Conservation (phyloP, 2,329 filamentous ascomycete genomes). For the Macroventuria anomochaeta region DNA sequence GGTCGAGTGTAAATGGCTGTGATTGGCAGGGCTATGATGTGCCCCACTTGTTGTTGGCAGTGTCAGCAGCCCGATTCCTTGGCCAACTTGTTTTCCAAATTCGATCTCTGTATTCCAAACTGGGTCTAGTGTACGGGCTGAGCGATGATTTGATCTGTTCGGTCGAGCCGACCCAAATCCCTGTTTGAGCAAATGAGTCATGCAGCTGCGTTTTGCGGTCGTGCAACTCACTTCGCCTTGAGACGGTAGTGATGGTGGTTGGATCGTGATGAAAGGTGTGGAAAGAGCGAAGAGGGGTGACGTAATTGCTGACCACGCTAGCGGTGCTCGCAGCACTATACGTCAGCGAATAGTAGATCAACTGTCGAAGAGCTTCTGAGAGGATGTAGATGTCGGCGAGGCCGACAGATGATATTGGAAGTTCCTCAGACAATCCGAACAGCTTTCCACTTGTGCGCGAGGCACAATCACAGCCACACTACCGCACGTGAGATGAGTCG, state of each 20-base stretch:
- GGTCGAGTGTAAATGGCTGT: constrained; percentile 7
- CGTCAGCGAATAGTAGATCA: too few relatives aligned
- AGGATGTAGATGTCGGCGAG: background rate
- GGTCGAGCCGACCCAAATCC: background rate
- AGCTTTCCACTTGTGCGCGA: too few relatives aligned
- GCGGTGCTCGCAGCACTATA: background rate
- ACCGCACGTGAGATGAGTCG: background rate
- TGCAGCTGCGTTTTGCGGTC: background rate
- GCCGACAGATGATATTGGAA: too few relatives aligned
- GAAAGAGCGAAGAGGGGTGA: background rate
- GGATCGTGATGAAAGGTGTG: background rate
- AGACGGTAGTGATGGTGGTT: background rate
- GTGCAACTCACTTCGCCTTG: background rate
- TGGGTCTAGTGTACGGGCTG: background rate
- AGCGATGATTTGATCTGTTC: background rate
- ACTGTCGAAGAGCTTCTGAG: too few relatives aligned
- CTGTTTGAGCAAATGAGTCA: background rate
- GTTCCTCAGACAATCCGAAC: too few relatives aligned
- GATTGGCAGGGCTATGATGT: constrained; percentile 2
- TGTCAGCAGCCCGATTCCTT: constrained; percentile 23
- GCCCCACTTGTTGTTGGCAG: background rate
- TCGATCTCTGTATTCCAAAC: too few relatives aligned
- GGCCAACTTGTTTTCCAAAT: constrained; percentile 23
- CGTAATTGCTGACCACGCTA: constrained; percentile 1
- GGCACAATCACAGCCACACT: background rate